Evolutionary conservation across 2,329 filamentous ascomycete species (phyloP).

Genomic region (Ceratocystis diversiconidia): DNA sequence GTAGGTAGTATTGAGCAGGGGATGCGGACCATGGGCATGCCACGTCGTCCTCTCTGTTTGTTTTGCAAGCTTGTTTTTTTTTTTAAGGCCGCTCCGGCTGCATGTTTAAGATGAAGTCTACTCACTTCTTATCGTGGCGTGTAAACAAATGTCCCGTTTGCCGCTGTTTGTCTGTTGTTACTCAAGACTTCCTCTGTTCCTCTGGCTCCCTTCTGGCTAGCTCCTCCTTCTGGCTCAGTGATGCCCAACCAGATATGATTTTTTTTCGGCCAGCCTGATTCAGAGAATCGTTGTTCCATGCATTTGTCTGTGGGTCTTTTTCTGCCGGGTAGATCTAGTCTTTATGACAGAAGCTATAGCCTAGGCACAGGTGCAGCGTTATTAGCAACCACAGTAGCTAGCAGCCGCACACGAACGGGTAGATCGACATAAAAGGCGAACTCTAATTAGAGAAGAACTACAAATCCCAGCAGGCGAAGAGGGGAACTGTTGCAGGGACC

Average conservation of each 20-base stretch:
- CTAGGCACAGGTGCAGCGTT: no score
- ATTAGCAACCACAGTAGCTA: no score
- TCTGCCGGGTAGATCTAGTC: not conserved
- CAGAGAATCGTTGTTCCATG: not conserved
- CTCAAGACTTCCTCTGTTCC: not conserved
- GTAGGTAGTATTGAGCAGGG: not conserved
- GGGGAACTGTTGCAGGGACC: not conserved
- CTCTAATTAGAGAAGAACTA: no score
- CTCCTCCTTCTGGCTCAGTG: not conserved
- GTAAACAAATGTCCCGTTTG: not conserved
- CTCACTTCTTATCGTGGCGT: not conserved
- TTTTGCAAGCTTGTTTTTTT: not conserved
- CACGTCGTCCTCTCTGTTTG: not conserved
- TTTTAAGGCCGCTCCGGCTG: not conserved
- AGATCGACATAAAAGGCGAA: no score
- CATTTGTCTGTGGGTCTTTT: not conserved
- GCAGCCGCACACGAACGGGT: no score
- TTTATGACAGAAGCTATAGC: no score
- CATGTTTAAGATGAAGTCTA: not conserved
- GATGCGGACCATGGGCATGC: not conserved
- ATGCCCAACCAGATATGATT: not conserved
- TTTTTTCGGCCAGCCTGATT: not conserved
- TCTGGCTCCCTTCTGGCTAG: not conserved
- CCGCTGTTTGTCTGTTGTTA: not conserved
- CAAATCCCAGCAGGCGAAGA: no score